phyloP scores from a whole-genome alignment of 441 rosid species.

The Jatropha podagrica region DNA sequence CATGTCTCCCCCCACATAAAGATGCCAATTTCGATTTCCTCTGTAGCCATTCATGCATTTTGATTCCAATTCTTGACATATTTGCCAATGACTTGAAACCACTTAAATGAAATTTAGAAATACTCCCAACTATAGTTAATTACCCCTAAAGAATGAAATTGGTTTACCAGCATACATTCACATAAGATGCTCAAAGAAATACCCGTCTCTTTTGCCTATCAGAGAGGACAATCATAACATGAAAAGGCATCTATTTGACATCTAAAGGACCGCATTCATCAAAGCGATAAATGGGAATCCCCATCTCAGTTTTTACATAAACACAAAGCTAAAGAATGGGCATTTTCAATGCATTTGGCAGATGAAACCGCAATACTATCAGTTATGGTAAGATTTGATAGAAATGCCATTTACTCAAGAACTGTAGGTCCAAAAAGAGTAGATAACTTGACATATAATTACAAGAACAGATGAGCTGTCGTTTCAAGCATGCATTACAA shows the following conservation, averaged over 20 bases:
- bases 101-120: no score
- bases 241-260: neutral
- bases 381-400: neutral
- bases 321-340: neutral
- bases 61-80: no score
- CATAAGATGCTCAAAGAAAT: neutral
- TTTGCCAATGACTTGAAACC: no score
- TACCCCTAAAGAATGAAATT: no score
- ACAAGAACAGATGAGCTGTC: neutral
- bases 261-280: neutral
- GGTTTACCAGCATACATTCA: neutral
- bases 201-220: neutral
- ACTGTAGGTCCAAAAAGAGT: neutral
- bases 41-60: no score
- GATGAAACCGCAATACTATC: neutral
- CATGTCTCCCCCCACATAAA: no score
- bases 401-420: neutral
- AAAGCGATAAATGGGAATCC: neutral
- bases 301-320: neutral
- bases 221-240: no score
- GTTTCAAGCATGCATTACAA: neutral
- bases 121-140: no score
- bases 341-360: conserved; percentile 6
- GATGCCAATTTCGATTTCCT: no score
- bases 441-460: neutral